Evolutionary conservation across 2,329 filamentous ascomycete genomes (phyloP), one percentile per base, ranked within the genome.

Genomic region (Colletotrichum nymphaeae): DNA sequence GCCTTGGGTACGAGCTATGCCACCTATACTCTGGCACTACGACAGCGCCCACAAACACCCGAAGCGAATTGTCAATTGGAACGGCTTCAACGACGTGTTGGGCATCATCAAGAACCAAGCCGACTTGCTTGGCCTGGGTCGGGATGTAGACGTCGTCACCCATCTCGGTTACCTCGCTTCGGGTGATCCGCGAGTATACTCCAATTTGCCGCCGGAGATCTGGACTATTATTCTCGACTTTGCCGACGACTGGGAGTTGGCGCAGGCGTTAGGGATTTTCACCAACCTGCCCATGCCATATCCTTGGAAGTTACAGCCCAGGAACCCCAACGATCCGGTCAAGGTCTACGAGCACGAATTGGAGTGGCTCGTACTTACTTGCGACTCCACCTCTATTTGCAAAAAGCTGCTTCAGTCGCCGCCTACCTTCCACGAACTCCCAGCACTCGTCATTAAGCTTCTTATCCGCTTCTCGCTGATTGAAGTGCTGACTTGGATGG

Each of bases 401-500:
- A 89, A 91, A 65, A 92, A 94, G 78, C 88, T 98, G 53, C 90
- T 93, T 7, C 83, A 90, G 49, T 93, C 94, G 22, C 92, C 93
- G 0, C 91, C 93, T 42, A 90, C 90, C 30, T 93, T 94, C 76
- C 85, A 86, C 75, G 87, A 93, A 75, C 87, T 98, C 14, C 97
- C 95, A 0, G 93, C 93, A 2, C 87, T 97, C 1, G 94, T 94
- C 49, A 93, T 97, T 74, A 95, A 95, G 78, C 89, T 98, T 53
- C 95, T 98, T 77, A 95, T 98, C 85, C 95, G 97, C 76, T 98
- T 98, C 81, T 94, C 93, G 55, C 92, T 96, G 77, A 93, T 93
- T 19, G 91, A 93, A 14, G 90, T 98, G 4, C 89, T 98, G 42
- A 89, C 90, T 2, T 95, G 90, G 76, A 84, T 92, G 76, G 90